Base-by-base conservation (phyloP, 441 rosid species). In the Adansonia gregorii region DNA sequence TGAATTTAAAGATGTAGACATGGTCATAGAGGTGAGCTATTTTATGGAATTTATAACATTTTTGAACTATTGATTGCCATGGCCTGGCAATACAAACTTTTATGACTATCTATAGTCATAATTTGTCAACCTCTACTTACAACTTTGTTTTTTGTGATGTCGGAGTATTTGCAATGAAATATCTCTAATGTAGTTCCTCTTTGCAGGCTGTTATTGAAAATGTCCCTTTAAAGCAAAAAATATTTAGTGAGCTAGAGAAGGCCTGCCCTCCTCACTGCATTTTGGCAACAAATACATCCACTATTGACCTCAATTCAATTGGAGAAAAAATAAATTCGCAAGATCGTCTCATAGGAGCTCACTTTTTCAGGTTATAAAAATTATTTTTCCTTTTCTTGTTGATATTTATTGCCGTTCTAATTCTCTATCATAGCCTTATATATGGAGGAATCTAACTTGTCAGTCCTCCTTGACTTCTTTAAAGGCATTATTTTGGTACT, bases 161-260 rank as follows among this genome's bases (percentile, higher is more conserved):
- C 68, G 19, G 74, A 59, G 51, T 60, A 72, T 68, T 49, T 70
- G 49, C 73, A 59, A 31, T 60, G 22, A 60, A 71, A 48, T 27
- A 43, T 0, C 27, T 68, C 35, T 63, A 68, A 43, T 49, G 10
- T 63, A 35, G 31, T 80, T 82, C 66, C 19, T 68, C 59, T 83
- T 80, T 87, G 84, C 95, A 96, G 99, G 98, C 99, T 63, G 98
- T 91, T 71, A 86, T 93, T 85, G 99, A 94, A 83, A 90, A 83
- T 73, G 78, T 93, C 78, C 85, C 95, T 55, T 55, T 96, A 84
- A 96, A 96, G 85, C 98, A 96, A 91, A 86, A 83, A 45, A 90
- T 93, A 77, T 96, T 92, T 80, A 87, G 89, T 69, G 97, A 96
- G 80, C 80, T 96, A 45, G 98, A 96, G 88, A 87, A 87, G 82